A percentile compares a stretch with the other conserved stretches of the same genome.
Conservation (phyloP, 148 eudicot genomes). For the Camellia lanceoleosa region DNA sequence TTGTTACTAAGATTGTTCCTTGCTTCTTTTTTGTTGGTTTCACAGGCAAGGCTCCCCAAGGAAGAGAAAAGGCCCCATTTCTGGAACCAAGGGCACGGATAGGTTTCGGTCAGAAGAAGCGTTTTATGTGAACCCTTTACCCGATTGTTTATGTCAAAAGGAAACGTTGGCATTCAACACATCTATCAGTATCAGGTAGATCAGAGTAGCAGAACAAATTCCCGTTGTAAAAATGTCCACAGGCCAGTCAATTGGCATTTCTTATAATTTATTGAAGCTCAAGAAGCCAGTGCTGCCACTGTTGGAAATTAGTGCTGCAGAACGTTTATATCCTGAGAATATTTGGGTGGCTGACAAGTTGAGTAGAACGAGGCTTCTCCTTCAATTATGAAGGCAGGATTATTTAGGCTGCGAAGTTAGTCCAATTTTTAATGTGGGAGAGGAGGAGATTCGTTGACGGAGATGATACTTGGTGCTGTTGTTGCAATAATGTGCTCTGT, state of each 20-base stretch:
- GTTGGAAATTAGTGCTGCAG: not conserved
- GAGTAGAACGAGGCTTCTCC: not conserved
- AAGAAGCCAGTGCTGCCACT: not conserved
- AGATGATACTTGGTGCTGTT: not conserved
- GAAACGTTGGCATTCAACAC: slow-evolving; percentile 22
- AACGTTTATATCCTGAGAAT: not conserved
- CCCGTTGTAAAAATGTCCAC: not conserved
- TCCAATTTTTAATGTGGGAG: not conserved
- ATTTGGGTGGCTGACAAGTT: not conserved
- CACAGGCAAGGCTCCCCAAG: slow-evolving; percentile 91
- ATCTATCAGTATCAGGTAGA: slow-evolving; percentile 27
- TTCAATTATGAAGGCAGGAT: not conserved
- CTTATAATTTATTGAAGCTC: slow-evolving; percentile 2
- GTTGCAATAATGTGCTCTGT: not conserved
- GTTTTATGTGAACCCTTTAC: slow-evolving; percentile 91
- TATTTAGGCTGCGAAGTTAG: not conserved
- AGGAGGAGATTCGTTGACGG: not conserved
- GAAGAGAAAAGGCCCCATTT: slow-evolving; percentile 83
- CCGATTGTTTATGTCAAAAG: slow-evolving; percentile 82
- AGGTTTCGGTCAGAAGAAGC: slow-evolving; percentile 93
- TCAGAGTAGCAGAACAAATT: slow-evolving; percentile 3
- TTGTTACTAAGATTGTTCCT: not conserved
- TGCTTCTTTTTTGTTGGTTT: slow-evolving; percentile 5
- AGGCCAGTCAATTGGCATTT: not conserved
- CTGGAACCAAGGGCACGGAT: slow-evolving; percentile 92